A percentile compares a stretch with the other conserved stretches of the same genome.
Conservation (phyloP, 495 filamentous ascomycete species). For the Hypoxylon rickii region DNA sequence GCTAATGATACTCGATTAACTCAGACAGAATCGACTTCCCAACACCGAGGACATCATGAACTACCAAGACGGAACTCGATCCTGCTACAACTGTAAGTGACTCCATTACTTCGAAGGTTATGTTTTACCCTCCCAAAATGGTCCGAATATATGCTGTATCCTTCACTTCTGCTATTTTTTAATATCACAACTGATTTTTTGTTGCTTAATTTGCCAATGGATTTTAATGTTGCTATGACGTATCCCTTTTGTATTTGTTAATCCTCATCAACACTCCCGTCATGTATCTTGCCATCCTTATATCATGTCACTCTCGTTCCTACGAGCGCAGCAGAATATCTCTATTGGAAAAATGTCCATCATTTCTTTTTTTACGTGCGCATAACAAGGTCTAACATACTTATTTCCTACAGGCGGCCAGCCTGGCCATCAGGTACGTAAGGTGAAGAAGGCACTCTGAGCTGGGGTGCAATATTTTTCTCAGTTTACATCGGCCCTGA, state of each 20-base stretch:
- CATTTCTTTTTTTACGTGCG: slow-evolving; percentile 30
- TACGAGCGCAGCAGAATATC: too few relatives aligned
- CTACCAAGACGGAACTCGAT: slow-evolving; percentile 41
- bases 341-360: too few relatives aligned
- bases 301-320: too few relatives aligned
- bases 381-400: slow-evolving; percentile 50
- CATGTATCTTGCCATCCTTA: too few relatives aligned
- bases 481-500: background rate
- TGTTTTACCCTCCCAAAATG: too few relatives aligned
- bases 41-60: slow-evolving; percentile 41
- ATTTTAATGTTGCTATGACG: too few relatives aligned
- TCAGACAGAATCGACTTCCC: background rate
- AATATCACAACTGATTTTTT: background rate
- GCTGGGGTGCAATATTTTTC: too few relatives aligned
- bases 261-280: too few relatives aligned
- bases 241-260: too few relatives aligned
- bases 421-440: slow-evolving; percentile 55
- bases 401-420: slow-evolving; percentile 50
- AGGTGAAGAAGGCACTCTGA: background rate
- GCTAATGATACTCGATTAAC: slow-evolving; percentile 1
- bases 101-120: too few relatives aligned
- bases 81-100: slow-evolving; percentile 57
- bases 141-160: too few relatives aligned
- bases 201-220: too few relatives aligned
- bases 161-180: background rate